Evolutionary conservation across 306 rosid species (phyloP).

Genomic region (Glycine tomentella): DNA sequence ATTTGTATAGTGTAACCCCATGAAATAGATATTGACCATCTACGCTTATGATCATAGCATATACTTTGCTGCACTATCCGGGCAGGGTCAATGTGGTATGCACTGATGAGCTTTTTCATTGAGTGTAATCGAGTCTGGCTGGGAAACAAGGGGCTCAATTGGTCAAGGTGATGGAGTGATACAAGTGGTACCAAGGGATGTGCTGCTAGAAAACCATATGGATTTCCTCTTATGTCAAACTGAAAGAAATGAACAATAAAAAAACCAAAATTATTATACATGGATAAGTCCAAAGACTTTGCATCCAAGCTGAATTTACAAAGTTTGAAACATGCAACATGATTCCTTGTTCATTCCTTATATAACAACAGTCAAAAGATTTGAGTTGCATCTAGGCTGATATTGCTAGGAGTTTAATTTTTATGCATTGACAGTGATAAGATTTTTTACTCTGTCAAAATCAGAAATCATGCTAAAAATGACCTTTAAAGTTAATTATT

Average conservation of each 20-base stretch:
- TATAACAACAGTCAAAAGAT: constrained; percentile 2
- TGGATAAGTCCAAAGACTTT: neutral
- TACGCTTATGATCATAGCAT: constrained; percentile 64
- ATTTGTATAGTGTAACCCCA: constrained; percentile 95
- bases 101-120: constrained; percentile 56
- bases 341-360: constrained; percentile 8
- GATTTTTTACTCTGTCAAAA: neutral
- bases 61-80: constrained; percentile 79
- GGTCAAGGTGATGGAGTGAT: constrained; percentile 88
- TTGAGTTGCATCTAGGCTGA: neutral
- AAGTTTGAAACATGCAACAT: neutral
- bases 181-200: constrained; percentile 88
- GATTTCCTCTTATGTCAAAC: constrained; percentile 81
- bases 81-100: constrained; percentile 69
- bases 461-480: neutral
- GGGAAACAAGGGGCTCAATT: constrained; percentile 68
- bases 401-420: neutral
- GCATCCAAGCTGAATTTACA: neutral
- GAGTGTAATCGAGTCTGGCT: constrained; percentile 60
- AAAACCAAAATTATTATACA: constrained; percentile 22
- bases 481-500: neutral
- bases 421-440: neutral
- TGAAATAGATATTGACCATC: constrained; percentile 81
- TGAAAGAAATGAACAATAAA: constrained; percentile 46
- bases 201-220: constrained; percentile 84